Percentiles rank a stretch among this genome's conserved stretches.
These are phyloP conservation scores for Fusarium siculi DNA, from an alignment of 2,329 filamentous ascomycete species.

Conservation along the genomic window DNA sequence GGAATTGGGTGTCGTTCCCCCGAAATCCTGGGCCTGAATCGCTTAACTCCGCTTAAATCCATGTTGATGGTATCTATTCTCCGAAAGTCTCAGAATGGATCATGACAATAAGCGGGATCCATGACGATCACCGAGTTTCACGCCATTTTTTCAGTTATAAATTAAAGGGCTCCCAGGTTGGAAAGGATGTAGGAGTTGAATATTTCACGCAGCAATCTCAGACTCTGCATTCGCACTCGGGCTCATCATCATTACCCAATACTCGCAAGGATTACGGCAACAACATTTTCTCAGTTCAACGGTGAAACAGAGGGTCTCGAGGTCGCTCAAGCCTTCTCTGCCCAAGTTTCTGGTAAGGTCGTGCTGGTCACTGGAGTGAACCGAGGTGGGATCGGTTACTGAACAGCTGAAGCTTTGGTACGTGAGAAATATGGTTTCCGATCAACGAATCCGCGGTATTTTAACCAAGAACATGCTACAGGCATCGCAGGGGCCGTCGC, in stretches of 20 bases:
- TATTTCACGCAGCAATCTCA: neutral
- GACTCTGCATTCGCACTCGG: too few species aligned
- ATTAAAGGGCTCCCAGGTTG: rapidly evolving
- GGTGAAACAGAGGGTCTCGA: neutral
- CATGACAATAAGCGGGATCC: rapidly evolving
- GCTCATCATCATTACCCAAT: too few species aligned
- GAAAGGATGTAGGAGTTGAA: rapidly evolving
- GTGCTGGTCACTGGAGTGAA: neutral
- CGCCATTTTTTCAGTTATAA: neutral
- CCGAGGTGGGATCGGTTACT: neutral
- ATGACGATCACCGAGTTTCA: neutral
- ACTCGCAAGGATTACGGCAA: neutral
- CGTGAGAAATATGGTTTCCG: neutral
- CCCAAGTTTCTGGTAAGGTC: neutral
- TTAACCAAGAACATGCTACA: rapidly evolving
- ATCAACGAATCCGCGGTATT: rapidly evolving
- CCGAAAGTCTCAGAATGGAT: neutral
- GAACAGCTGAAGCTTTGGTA: neutral
- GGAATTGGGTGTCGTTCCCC: neutral
- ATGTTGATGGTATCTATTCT: neutral
- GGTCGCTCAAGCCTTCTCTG: neutral
- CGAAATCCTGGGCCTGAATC: neutral
- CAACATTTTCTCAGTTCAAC: neutral
- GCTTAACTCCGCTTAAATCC: neutral
- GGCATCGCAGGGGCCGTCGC: neutral